Percentiles rank a stretch among this genome's conserved stretches.
Conservation (phyloP, 345 rosid species). For the Populus simonii region DNA sequence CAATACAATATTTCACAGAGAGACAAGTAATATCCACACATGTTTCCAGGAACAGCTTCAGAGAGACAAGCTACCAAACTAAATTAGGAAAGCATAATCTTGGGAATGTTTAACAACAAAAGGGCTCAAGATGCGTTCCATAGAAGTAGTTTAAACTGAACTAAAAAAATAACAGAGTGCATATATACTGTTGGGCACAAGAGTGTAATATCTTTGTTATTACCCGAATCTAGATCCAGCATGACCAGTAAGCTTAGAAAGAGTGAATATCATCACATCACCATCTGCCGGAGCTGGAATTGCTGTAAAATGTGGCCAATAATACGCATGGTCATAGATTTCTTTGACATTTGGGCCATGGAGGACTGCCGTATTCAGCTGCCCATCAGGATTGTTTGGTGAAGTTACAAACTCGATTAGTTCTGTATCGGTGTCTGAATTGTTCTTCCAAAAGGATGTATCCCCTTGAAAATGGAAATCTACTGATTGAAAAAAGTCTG, state of each 20-base stretch:
- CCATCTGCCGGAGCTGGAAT: slow-evolving; percentile 50
- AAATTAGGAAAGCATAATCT: neutral
- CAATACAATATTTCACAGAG: no score
- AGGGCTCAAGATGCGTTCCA: neutral
- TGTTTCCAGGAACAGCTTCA: no score
- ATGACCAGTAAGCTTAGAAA: slow-evolving; percentile 78
- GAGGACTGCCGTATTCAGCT: slow-evolving; percentile 46
- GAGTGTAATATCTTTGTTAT: neutral
- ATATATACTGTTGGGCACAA: neutral
- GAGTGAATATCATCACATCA: slow-evolving; percentile 54
- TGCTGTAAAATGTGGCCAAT: slow-evolving; percentile 72
- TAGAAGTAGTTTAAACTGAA: neutral
- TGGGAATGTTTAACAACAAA: neutral
- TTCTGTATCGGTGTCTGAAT: slow-evolving; percentile 18
- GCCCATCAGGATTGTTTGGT: slow-evolving; percentile 82
- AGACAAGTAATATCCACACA: no score
- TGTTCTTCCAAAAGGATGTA: slow-evolving; percentile 32
- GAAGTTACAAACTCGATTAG: slow-evolving; percentile 67
- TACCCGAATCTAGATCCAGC: slow-evolving; percentile 77
- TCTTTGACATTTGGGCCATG: slow-evolving; percentile 46
- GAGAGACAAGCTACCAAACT: no score
- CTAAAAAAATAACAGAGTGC: neutral
- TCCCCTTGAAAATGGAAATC: slow-evolving; percentile 53
- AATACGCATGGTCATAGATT: slow-evolving; percentile 64
- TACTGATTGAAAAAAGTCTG: slow-evolving; percentile 38